A percentile compares a stretch with the other conserved stretches of the same genome.
These are phyloP conservation scores for Picea glauca DNA, from an alignment of 75 land plant genomes.

Conservation along the genomic window DNA sequence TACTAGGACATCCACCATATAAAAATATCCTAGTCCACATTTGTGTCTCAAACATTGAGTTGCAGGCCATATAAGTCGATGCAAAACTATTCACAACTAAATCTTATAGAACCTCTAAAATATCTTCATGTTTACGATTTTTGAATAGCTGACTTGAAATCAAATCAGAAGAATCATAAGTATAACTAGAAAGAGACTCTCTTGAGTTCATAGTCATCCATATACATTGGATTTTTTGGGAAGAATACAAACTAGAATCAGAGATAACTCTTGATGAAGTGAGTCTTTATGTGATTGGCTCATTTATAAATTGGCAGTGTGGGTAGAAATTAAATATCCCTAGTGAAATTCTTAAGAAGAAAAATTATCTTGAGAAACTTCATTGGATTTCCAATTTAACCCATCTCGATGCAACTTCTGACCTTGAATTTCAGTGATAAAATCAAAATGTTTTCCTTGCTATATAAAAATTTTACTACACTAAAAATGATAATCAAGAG, in stretches of 20 bases:
- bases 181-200: neutral
- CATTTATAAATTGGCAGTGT: neutral
- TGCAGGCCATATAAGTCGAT: neutral
- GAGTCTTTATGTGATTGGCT: neutral
- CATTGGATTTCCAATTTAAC: too few relatives aligned
- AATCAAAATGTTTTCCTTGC: neutral
- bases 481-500: neutral
- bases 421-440: too few relatives aligned
- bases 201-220: neutral
- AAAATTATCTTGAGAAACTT: neutral
- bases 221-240: slow-evolving; percentile 10
- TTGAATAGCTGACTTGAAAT: too few relatives aligned
- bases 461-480: neutral
- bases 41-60: slow-evolving; percentile 1
- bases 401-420: too few relatives aligned
- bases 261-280: neutral
- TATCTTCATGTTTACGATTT: neutral
- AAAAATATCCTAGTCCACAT: neutral
- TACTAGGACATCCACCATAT: neutral
- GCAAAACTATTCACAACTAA: neutral
- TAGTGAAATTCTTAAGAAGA: neutral
- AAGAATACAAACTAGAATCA: neutral
- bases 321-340: neutral
- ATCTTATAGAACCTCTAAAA: neutral
- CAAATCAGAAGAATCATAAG: too few relatives aligned